phyloP scores from a whole-genome alignment of 108 stramenopile species.

The Nannochloropsis gaditana region DNA sequence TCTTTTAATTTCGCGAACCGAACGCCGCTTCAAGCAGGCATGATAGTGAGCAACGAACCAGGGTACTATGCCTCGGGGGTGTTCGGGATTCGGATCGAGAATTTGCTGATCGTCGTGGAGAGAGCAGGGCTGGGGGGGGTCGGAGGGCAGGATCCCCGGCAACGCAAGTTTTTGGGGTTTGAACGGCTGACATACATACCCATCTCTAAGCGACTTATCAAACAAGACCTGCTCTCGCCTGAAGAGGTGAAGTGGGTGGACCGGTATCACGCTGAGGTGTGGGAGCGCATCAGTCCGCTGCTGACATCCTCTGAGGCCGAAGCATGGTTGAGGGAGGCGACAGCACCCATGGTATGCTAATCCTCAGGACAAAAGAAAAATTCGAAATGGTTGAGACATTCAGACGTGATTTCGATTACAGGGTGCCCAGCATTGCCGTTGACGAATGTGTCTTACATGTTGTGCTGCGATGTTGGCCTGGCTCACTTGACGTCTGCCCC shows the following conservation, averaged over 20 bases:
- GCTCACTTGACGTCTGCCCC: too few species aligned
- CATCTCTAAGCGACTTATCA: background rate
- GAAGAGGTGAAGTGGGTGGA: constrained; percentile 19
- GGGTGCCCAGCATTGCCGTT: too few species aligned
- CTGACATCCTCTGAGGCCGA: constrained; percentile 16
- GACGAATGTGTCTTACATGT: too few species aligned
- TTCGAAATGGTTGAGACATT: too few species aligned
- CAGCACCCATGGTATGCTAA: constrained; percentile 1
- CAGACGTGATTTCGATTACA: too few species aligned
- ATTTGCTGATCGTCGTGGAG: constrained; percentile 22
- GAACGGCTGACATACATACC: background rate
- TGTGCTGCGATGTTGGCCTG: too few species aligned
- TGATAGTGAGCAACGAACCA: constrained; percentile 94
- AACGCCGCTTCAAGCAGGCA: constrained; percentile 76
- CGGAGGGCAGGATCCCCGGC: constrained; percentile 2
- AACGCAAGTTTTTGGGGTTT: background rate
- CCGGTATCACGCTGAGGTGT: background rate
- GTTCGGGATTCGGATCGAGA: constrained; percentile 92
- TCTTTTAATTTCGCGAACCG: constrained; percentile 44
- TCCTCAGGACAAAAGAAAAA: too few species aligned
- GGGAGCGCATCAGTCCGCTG: background rate
- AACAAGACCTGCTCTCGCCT: background rate
- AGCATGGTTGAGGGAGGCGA: constrained; percentile 1
- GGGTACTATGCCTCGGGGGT: constrained; percentile 86
- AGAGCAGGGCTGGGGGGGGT: background rate